Conservation (phyloP, 2,329 filamentous ascomycete genomes). For the Neophaeococcomyces aloes region DNA sequence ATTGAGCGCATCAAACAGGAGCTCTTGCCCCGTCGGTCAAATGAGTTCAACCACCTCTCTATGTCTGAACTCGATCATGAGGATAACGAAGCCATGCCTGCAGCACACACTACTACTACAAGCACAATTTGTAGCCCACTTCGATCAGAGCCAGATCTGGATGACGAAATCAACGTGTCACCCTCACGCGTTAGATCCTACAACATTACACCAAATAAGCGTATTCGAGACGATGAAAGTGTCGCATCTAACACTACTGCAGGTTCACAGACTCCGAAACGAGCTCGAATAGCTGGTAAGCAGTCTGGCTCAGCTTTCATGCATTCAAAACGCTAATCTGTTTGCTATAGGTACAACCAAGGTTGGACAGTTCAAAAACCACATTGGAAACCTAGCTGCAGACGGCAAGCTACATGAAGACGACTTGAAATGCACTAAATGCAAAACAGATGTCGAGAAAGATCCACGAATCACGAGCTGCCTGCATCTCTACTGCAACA, state of each 20-base stretch:
- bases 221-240: background rate
- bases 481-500: slow-evolving; percentile 1
- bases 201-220: background rate
- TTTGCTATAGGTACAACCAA: background rate
- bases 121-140: no score
- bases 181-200: background rate
- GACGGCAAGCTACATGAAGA: background rate
- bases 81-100: no score
- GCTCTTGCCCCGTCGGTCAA: no score
- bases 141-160: background rate
- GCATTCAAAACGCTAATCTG: no score
- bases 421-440: background rate
- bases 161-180: background rate
- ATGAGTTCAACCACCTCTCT: no score
- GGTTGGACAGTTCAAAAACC: background rate
- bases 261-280: background rate
- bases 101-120: no score
- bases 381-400: background rate
- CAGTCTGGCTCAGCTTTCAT: no score
- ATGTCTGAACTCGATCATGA: no score
- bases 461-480: background rate
- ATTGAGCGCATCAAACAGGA: no score
- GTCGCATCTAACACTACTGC: background rate
- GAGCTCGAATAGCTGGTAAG: background rate
- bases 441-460: background rate